Conservation (phyloP, 169 alveolate species). For the Eimeria falciformis region DNA sequence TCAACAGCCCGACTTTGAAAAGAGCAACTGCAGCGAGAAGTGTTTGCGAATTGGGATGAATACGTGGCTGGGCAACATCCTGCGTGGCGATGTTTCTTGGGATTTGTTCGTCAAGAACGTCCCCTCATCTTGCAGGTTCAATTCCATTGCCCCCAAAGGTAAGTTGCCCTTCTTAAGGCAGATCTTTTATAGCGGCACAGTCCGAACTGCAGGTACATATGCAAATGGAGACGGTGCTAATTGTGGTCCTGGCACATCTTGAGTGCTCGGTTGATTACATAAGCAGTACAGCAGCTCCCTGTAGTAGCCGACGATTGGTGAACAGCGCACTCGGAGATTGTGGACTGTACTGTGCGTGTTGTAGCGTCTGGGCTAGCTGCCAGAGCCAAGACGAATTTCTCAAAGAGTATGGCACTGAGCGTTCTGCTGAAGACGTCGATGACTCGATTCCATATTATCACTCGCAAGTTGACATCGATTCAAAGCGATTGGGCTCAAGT, state of each 20-base stretch:
- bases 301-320: no score
- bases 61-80: slow-evolving; percentile 30
- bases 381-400: slow-evolving; percentile 5
- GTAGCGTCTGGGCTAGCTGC: slow-evolving; percentile 18
- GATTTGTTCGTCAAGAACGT: background rate
- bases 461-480: background rate
- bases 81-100: slow-evolving; percentile 39
- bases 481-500: background rate
- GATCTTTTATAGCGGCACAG: no score
- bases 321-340: background rate
- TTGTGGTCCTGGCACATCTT: no score
- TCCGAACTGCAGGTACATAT: no score
- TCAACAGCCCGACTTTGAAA: slow-evolving; percentile 63
- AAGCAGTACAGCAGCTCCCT: no score
- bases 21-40: slow-evolving; percentile 37
- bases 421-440: background rate
- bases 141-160: background rate
- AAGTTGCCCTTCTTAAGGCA: background rate
- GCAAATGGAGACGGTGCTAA: no score
- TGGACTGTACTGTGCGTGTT: background rate
- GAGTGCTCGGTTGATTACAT: no score
- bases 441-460: slow-evolving; percentile 8
- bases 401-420: slow-evolving; percentile 25
- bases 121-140: slow-evolving; percentile 28
- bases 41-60: slow-evolving; percentile 54